Percentiles rank a stretch among this genome's conserved stretches.
phyloP scores from a whole-genome alignment of 2,329 filamentous ascomycete genomes.

The Calonectria crousiana region DNA sequence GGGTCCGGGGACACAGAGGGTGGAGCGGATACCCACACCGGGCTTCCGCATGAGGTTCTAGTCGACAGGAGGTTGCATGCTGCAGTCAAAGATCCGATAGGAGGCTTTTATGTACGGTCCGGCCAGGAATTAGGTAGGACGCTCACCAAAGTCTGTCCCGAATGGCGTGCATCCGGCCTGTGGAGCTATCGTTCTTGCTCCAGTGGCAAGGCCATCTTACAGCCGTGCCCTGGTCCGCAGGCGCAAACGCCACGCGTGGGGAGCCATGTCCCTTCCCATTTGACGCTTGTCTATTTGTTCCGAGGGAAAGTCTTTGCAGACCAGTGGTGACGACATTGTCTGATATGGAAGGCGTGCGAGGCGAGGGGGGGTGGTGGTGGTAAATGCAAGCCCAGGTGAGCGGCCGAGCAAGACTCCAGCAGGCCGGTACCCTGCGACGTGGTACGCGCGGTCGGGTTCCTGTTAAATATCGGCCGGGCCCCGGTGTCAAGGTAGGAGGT shows the following conservation, averaged over 20 bases:
- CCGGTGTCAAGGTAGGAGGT: conserved; percentile 19
- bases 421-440: conserved; percentile 27
- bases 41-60: conserved; percentile 33
- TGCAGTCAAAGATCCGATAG: conserved; percentile 4
- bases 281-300: conserved; percentile 23
- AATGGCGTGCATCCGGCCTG: conserved; percentile 11
- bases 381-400: conserved; percentile 14
- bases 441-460: conserved; percentile 28
- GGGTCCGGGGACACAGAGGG: conserved; percentile 30
- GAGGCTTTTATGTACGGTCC: background rate
- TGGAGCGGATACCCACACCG: conserved; percentile 29
- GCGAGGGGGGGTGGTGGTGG: background rate
- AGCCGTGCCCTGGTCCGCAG: background rate
- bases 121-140: conserved; percentile 11
- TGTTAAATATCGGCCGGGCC: conserved; percentile 32
- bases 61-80: conserved; percentile 9
- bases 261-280: conserved; percentile 4
- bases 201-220: conserved; percentile 8
- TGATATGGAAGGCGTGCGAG: conserved; percentile 30
- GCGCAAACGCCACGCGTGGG: conserved; percentile 24
- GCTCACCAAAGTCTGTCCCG: background rate
- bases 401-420: conserved; percentile 14
- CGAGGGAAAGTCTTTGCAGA: conserved; percentile 22
- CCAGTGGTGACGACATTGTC: conserved; percentile 25
- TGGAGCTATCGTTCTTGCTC: conserved; percentile 3